phyloP scores from a whole-genome alignment of 2,329 filamentous ascomycete species.

The Eutypa lata region DNA sequence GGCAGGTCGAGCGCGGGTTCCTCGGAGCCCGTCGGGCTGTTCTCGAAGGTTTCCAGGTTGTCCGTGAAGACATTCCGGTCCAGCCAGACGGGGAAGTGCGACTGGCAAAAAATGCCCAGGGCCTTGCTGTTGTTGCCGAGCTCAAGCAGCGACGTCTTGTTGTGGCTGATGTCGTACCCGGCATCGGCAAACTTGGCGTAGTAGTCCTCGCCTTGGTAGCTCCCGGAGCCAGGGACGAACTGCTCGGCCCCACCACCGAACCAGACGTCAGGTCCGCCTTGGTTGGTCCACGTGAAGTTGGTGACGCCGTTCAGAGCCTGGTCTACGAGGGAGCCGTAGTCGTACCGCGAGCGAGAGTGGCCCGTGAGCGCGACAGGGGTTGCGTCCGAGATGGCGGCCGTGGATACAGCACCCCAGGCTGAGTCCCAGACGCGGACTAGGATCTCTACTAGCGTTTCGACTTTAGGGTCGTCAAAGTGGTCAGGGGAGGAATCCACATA shows the following conservation, averaged over 20 bases:
- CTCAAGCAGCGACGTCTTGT: constrained; percentile 67
- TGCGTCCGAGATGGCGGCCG: constrained; percentile 78
- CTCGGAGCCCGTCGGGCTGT: constrained; percentile 65
- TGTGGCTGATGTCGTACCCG: constrained; percentile 68
- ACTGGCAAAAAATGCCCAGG: constrained; percentile 74
- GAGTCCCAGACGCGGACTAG: constrained; percentile 66
- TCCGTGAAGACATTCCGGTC: constrained; percentile 77
- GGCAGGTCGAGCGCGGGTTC: constrained; percentile 70
- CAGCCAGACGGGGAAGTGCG: constrained; percentile 79
- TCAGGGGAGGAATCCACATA: constrained; percentile 75
- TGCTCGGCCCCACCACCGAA: constrained; percentile 82
- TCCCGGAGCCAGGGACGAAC: constrained; percentile 64
- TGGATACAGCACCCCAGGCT: constrained; percentile 67
- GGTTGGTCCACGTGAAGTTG: constrained; percentile 80
- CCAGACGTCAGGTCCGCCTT: constrained; percentile 73
- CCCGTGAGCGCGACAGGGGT: constrained; percentile 73
- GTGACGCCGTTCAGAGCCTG: constrained; percentile 71
- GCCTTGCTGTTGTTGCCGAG: constrained; percentile 59
- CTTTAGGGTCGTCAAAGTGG: constrained; percentile 78
- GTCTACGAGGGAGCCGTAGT: constrained; percentile 72
- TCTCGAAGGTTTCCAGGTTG: constrained; percentile 63
- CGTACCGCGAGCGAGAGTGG: constrained; percentile 67
- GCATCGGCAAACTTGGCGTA: constrained; percentile 72
- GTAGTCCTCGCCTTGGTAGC: constrained; percentile 72
- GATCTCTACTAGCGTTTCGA: constrained; percentile 79